phyloP scores from a whole-genome alignment of 257 asterid species.

The Capsicum pubescens region DNA sequence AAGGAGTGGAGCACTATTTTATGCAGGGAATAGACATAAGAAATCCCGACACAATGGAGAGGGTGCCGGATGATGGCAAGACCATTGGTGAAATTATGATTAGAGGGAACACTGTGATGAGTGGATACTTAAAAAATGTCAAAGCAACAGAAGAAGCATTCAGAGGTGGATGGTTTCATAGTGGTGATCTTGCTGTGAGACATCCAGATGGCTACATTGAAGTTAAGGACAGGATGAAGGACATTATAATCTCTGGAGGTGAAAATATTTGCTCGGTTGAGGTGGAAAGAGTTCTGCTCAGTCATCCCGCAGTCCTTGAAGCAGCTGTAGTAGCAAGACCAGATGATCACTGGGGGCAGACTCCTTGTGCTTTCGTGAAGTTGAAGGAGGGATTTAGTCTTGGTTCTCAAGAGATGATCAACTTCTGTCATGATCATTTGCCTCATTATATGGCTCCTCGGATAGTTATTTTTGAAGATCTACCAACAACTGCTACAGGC shows the following conservation, averaged over 20 bases:
- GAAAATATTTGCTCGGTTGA: constrained; percentile 48
- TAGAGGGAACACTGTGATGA: constrained; percentile 51
- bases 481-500: constrained; percentile 50
- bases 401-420: constrained; percentile 37
- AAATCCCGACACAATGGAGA: constrained; percentile 35
- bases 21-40: constrained; percentile 43
- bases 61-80: constrained; percentile 43
- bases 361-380: constrained; percentile 50
- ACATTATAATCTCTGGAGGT: constrained; percentile 47
- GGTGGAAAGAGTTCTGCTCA: constrained; percentile 42
- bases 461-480: constrained; percentile 42
- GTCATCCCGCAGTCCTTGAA: constrained; percentile 49
- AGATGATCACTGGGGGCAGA: constrained; percentile 54
- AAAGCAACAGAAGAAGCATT: constrained; percentile 46
- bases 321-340: constrained; percentile 53
- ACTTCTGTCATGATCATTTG: constrained; percentile 43
- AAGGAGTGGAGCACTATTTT: constrained; percentile 44
- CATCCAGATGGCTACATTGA: constrained; percentile 48
- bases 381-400: constrained; percentile 41
- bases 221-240: constrained; percentile 46
- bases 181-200: constrained; percentile 50
- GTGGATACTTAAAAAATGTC: constrained; percentile 43
- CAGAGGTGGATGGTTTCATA: constrained; percentile 48
- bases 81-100: constrained; percentile 47
- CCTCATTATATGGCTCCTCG: constrained; percentile 52